phyloP scores from a whole-genome alignment of 257 asterid species.

The Fraxinus pennsylvanica region DNA sequence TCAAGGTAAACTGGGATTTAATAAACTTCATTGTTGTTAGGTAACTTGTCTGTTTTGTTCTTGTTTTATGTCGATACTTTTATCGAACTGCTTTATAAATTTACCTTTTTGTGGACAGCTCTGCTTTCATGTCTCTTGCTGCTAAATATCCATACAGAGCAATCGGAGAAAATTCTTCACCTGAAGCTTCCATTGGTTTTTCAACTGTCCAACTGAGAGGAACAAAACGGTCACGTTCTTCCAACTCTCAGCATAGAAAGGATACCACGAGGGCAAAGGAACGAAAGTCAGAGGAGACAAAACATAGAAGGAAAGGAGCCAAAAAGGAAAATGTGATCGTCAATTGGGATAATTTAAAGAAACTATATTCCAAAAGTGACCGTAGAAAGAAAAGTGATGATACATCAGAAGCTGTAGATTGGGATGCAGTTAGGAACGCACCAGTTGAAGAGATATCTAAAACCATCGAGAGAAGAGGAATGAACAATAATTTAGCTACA shows the following conservation, averaged over 20 bases:
- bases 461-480: constrained; percentile 26
- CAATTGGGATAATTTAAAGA: constrained; percentile 15
- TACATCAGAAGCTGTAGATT: constrained; percentile 22
- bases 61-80: background rate
- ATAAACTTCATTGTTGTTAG: background rate
- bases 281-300: background rate
- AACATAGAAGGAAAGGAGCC: background rate
- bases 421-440: constrained; percentile 25
- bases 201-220: background rate
- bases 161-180: background rate
- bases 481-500: constrained; percentile 22
- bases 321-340: background rate
- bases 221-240: background rate
- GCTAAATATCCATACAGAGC: constrained; percentile 24
- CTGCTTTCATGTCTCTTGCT: constrained; percentile 36
- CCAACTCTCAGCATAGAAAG: background rate
- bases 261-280: background rate
- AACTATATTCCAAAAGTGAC: background rate
- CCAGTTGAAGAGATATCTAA: constrained; percentile 12
- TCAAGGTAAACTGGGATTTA: constrained; percentile 26
- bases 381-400: background rate
- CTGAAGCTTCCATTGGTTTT: background rate
- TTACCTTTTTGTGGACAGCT: constrained; percentile 8
- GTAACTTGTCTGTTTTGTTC: background rate
- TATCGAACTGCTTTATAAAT: background rate